Base-by-base conservation (phyloP, 345 rosid species). In the Lepidium didymum region DNA sequence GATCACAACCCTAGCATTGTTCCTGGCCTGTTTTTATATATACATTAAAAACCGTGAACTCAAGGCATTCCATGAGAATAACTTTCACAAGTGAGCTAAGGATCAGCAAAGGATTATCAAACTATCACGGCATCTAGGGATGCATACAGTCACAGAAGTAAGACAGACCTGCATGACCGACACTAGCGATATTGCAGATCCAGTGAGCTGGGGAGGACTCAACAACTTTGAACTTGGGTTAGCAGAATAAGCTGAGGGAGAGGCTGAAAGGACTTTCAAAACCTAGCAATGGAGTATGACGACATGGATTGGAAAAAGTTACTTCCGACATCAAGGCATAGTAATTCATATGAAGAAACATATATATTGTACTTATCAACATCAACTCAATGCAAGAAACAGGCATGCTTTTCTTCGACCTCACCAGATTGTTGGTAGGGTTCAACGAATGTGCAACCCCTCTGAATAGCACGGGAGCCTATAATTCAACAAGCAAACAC, bases 211-310 rank as follows among this genome's bases (percentile, higher is more conserved):
- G 6, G 91, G 89, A n/a, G 94, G 89, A 53, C 65, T 80, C 11
- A 77, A 73, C 79, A 85, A 67, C 78, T 82, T 80, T 14, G 87
- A 78, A 61, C 43, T 77, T 7, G 85, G 90, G 52, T 85, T 78
- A 31, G 91, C 87, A 64, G 87, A 85, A 81, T 87, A 87, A n/a
- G 91, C 89, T 7, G 87, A 77, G 51, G 87, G 79, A 65, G 89
- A 86, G 7, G 89, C 86, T 16, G 87, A 86, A 23, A 84, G 89
- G 37, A 86, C 87, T 78, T 82, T 81, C 78, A 78, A 69, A 64
- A 79, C 89, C 94, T 86, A 70, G 27, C 27, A 70, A 52, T 62
- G 59, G 18, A 47, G 47, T 7, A 55, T 3, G 33, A 58, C n/a
- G 29, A 63, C 56, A 67, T 67, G 34, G 13, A 54, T 29, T 18